Percentiles rank a stretch among this genome's conserved stretches.
phyloP scores from a whole-genome alignment of 2,329 filamentous ascomycete genomes.

The Phaeomoniella chlamydospora region DNA sequence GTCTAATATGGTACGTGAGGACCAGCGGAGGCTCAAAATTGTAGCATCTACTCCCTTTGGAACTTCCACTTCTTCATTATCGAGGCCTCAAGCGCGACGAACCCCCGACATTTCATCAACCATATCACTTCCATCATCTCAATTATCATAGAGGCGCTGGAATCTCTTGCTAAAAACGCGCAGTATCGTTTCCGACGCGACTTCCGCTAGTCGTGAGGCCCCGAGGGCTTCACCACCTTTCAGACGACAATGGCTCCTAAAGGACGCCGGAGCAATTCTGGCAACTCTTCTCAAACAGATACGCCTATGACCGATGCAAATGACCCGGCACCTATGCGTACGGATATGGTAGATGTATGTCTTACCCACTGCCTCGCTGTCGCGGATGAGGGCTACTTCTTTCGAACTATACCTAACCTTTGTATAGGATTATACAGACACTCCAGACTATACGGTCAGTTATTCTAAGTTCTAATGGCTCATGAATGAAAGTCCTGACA shows the following conservation, averaged over 20 bases:
- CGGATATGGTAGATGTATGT: background rate
- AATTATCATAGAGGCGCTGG: background rate
- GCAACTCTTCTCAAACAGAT: constrained; percentile 27
- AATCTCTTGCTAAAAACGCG: background rate
- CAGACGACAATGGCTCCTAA: background rate
- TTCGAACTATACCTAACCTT: background rate
- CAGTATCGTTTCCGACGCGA: background rate
- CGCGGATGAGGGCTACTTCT: background rate
- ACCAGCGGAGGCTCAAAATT: background rate
- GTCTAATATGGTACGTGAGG: background rate
- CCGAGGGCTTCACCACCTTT: background rate
- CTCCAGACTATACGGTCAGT: constrained; percentile 46
- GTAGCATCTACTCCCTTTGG: background rate
- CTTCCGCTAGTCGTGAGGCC: background rate
- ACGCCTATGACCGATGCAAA: constrained; percentile 31
- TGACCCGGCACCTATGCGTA: constrained; percentile 11
- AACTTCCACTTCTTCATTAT: constrained; percentile 1
- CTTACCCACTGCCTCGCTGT: background rate
- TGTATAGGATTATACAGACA: constrained; percentile 38
- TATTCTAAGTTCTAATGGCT: constrained; percentile 2
- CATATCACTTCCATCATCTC: constrained; percentile 2
- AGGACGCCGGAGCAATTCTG: constrained; percentile 13
- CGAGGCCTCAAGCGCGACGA: background rate
- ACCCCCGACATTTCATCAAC: constrained; percentile 2
- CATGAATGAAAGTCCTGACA: constrained; percentile 3